A percentile compares a stretch with the other conserved stretches of the same genome.
Conservation (phyloP, 169 alveolate species). For the Babesia ovata region DNA sequence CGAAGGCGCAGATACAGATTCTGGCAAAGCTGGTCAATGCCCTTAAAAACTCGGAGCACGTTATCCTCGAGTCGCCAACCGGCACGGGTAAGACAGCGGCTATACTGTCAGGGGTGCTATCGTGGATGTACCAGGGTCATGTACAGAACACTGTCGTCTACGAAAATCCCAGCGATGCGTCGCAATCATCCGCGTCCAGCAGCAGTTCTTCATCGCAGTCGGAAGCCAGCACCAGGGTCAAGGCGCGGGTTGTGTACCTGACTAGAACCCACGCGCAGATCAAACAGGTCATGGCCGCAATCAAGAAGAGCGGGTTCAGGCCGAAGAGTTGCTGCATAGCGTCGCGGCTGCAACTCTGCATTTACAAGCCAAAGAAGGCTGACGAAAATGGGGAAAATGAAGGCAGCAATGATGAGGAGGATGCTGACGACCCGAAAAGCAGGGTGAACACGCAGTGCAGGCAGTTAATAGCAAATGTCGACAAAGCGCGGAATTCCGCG, state of each 20-base stretch:
- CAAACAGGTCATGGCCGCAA: constrained; percentile 73
- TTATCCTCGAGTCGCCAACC: constrained; percentile 94
- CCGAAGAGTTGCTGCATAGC: constrained; percentile 52
- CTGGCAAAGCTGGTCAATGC: constrained; percentile 42
- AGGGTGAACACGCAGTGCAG: constrained; percentile 14
- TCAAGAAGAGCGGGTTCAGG: constrained; percentile 31
- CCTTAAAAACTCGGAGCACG: constrained; percentile 74
- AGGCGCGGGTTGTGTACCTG: constrained; percentile 28
- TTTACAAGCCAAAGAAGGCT: constrained; percentile 9
- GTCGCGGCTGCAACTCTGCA: constrained; percentile 35
- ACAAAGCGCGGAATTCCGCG: not conserved
- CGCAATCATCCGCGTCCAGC: not conserved
- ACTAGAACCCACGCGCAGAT: constrained; percentile 91
- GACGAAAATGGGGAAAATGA: not conserved
- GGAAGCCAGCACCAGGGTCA: not conserved
- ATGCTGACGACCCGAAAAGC: not conserved
- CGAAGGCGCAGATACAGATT: constrained; percentile 47
- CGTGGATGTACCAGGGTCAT: constrained; percentile 52
- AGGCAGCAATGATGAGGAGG: not conserved
- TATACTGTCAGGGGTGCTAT: constrained; percentile 44
- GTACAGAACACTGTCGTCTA: not conserved
- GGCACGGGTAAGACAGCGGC: constrained; percentile 81
- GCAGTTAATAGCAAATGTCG: constrained; percentile 23
- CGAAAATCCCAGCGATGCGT: not conserved
- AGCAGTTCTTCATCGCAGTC: not conserved